Evolutionary conservation across 129 eudicot genomes (phyloP).

Genomic region (Ambrosia trifida): DNA sequence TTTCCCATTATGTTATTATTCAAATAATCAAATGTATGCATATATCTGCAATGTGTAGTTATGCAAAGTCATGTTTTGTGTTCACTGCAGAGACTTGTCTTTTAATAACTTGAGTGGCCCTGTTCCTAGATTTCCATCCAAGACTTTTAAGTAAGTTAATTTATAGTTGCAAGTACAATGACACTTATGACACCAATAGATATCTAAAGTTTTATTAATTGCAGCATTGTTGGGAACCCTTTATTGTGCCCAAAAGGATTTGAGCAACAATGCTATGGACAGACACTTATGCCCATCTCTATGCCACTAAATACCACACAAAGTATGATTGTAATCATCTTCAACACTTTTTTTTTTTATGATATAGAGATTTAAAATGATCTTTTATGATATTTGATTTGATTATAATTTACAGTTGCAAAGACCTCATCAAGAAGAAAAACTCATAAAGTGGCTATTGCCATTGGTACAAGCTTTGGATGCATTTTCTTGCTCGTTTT

Average conservation of each 20-base stretch:
- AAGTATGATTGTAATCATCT: constrained; percentile 38
- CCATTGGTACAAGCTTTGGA: constrained; percentile 60
- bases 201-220: constrained; percentile 18
- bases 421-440: constrained; percentile 38
- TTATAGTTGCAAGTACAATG: constrained; percentile 13
- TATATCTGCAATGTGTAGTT: constrained; percentile 6
- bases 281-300: constrained; percentile 75
- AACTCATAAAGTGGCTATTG: constrained; percentile 54
- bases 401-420: constrained; percentile 39
- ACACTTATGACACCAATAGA: constrained; percentile 23
- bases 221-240: constrained; percentile 82
- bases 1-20: neutral
- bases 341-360: neutral
- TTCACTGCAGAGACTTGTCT: constrained; percentile 68
- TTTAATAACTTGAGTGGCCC: constrained; percentile 85
- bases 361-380: neutral
- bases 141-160: constrained; percentile 67
- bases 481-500: constrained; percentile 45
- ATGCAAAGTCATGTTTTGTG: constrained; percentile 21
- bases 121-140: constrained; percentile 72
- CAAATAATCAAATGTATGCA: constrained; percentile 20
- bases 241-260: constrained; percentile 63
- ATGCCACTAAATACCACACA: constrained; percentile 70
- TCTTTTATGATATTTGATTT: constrained; percentile 9
- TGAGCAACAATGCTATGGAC: constrained; percentile 60